A percentile compares a stretch with the other conserved stretches of the same genome.
Conservation (phyloP, 768 basidiomycete genomes). For the Calocybe indica region DNA sequence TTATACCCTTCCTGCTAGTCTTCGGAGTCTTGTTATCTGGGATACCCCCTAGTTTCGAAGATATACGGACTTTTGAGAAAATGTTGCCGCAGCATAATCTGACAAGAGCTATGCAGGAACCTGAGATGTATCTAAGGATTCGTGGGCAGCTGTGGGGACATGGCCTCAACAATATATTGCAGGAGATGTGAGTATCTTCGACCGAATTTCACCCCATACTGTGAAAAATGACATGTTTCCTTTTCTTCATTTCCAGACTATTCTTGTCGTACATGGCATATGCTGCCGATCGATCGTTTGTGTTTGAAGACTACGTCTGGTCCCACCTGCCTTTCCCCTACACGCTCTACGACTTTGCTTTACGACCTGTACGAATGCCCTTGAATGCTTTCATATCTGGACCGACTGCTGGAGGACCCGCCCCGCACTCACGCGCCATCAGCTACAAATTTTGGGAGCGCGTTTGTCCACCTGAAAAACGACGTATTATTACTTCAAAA, state of each 20-base stretch:
- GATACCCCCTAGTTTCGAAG: constrained; percentile 16
- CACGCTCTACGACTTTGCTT: constrained; percentile 46
- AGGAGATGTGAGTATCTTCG: constrained; percentile 45
- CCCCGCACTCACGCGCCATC: constrained; percentile 30
- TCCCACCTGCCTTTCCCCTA: constrained; percentile 48
- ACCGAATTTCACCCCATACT: background rate
- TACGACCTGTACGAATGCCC: constrained; percentile 47
- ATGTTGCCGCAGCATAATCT: constrained; percentile 16
- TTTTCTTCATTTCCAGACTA: constrained; percentile 22
- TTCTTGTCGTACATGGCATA: constrained; percentile 49
- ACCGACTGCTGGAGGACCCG: constrained; percentile 45
- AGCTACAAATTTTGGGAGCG: constrained; percentile 42
- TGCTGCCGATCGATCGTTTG: constrained; percentile 43
- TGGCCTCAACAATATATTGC: constrained; percentile 56
- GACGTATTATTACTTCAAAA: constrained; percentile 27
- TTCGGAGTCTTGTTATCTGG: constrained; percentile 15
- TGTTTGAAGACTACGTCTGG: constrained; percentile 62
- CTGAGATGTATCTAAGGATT: constrained; percentile 38
- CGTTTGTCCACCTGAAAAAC: constrained; percentile 35
- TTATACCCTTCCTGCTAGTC: constrained; percentile 12
- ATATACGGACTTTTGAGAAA: constrained; percentile 15
- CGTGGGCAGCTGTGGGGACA: constrained; percentile 54
- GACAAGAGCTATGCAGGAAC: constrained; percentile 5
- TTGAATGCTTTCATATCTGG: constrained; percentile 55
- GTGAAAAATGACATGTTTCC: background rate